These are phyloP conservation scores for Metschnikowia matae DNA, from an alignment of 805 yeast genomes.

Conservation along the genomic window DNA sequence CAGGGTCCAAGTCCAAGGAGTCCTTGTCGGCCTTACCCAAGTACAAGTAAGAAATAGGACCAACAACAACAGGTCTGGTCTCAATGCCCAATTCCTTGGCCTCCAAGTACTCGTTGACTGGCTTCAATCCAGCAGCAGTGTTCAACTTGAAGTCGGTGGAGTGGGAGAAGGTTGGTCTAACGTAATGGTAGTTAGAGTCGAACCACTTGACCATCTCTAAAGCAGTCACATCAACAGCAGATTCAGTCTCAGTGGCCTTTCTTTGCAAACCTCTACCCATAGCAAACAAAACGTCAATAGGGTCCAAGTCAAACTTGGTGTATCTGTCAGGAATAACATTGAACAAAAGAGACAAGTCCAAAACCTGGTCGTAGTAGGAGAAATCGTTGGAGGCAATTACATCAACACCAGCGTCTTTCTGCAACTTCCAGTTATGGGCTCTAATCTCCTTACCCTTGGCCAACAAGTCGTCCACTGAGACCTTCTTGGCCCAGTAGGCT, in stretches of 20 bases:
- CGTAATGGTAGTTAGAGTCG: constrained; percentile 99
- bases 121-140: constrained; percentile 70
- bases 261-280: constrained; percentile 99
- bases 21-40: constrained; percentile 99
- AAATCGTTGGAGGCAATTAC: constrained; percentile 96
- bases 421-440: constrained; percentile 96
- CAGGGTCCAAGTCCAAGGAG: constrained; percentile 91
- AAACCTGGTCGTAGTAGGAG: constrained; percentile 96
- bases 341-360: constrained; percentile 88
- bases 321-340: constrained; percentile 97
- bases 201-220: constrained; percentile 99
- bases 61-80: constrained; percentile 96
- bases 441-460: constrained; percentile 94
- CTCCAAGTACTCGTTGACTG: constrained; percentile 95
- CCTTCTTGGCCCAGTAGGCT: constrained; percentile 98
- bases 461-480: constrained; percentile 78
- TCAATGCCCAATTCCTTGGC: constrained; percentile 94
- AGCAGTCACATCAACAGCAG: constrained; percentile 97
- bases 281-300: constrained; percentile 91
- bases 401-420: constrained; percentile 95
- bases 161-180: constrained; percentile 97
- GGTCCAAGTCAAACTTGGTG: constrained; percentile 83
- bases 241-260: constrained; percentile 79
- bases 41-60: constrained; percentile 92
- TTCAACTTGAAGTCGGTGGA: constrained; percentile 93